Percentiles rank a stretch among this genome's conserved stretches.
Evolutionary conservation across 345 rosid genomes (phyloP).

Genomic region (Crucihimalaya himalaica): DNA sequence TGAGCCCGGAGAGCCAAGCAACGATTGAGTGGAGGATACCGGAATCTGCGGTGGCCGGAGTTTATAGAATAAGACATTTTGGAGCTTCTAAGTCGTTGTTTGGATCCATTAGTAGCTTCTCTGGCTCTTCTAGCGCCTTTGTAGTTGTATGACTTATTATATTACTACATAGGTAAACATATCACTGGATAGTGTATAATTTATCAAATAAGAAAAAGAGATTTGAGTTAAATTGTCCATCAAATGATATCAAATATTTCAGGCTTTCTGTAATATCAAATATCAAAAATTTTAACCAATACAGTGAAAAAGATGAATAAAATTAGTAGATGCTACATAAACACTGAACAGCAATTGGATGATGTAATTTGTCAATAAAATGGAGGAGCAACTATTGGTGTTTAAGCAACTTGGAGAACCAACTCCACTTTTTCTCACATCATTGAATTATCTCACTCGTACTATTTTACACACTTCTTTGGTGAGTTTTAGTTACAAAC

Average conservation of each 20-base stretch:
- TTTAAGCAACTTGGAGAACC: slow-evolving; percentile 10
- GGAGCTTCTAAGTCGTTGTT: slow-evolving; percentile 77
- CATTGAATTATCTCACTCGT: slow-evolving; percentile 1
- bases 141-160: slow-evolving; percentile 47
- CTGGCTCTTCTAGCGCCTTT: slow-evolving; percentile 85
- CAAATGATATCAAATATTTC: background rate
- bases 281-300: too few relatives aligned
- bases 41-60: slow-evolving; percentile 53
- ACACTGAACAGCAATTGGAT: background rate
- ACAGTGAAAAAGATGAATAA: background rate
- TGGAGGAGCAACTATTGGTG: background rate
- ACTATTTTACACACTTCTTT: slow-evolving; percentile 16
- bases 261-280: too few relatives aligned
- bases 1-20: slow-evolving; percentile 67
- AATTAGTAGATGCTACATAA: background rate
- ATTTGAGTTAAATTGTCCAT: background rate
- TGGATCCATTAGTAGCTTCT: slow-evolving; percentile 65
- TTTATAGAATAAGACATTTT: slow-evolving; percentile 75
- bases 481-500: slow-evolving; percentile 22
- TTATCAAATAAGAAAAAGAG: background rate
- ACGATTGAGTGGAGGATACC: slow-evolving; percentile 82
- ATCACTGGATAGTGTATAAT: background rate
- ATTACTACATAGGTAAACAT: background rate
- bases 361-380: background rate
- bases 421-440: slow-evolving; percentile 21